A percentile compares a stretch with the other conserved stretches of the same genome.
Conservation (phyloP, 2,329 filamentous ascomycete species). For the Helicocarpus griseus region DNA sequence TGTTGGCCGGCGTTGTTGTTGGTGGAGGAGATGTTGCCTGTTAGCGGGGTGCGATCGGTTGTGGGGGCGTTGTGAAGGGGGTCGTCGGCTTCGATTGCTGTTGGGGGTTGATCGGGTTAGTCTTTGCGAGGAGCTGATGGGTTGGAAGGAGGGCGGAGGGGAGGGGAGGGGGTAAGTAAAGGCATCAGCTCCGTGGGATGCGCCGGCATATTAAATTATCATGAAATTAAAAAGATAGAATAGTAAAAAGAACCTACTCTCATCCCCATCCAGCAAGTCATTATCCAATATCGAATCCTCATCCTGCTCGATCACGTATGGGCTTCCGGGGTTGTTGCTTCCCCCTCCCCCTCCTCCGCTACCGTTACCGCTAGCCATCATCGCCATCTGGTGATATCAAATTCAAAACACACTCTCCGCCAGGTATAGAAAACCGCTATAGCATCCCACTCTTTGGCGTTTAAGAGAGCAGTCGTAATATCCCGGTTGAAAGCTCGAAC, state of each 20-base stretch:
- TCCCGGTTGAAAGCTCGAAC: too few species aligned
- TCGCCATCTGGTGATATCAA: conserved; percentile 18
- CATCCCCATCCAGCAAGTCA: conserved; percentile 69
- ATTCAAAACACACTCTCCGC: conserved; percentile 1
- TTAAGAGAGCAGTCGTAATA: too few species aligned
- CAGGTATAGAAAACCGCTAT: not conserved
- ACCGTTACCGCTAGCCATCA: conserved; percentile 23
- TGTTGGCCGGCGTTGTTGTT: too few species aligned
- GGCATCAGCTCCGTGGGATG: not conserved
- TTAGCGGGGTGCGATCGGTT: conserved; percentile 68
- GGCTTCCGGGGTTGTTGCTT: conserved; percentile 32
- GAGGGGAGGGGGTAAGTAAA: not conserved
- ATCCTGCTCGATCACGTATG: conserved; percentile 51
- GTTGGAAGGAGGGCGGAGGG: not conserved
- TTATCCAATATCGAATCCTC: conserved; percentile 55
- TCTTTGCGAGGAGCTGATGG: not conserved
- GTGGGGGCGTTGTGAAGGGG: conserved; percentile 50
- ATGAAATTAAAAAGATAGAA: not conserved
- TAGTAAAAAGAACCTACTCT: conserved; percentile 34
- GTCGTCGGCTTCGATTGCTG: conserved; percentile 87
- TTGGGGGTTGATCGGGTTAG: not conserved
- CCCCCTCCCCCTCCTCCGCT: conserved; percentile 9
- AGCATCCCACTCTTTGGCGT: not conserved
- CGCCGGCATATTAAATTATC: not conserved
- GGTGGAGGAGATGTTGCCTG: conserved; percentile 58